A percentile compares a stretch with the other conserved stretches of the same genome.
phyloP scores from a whole-genome alignment of 495 filamentous ascomycete species.

The Aspergillus incahuasiensis region DNA sequence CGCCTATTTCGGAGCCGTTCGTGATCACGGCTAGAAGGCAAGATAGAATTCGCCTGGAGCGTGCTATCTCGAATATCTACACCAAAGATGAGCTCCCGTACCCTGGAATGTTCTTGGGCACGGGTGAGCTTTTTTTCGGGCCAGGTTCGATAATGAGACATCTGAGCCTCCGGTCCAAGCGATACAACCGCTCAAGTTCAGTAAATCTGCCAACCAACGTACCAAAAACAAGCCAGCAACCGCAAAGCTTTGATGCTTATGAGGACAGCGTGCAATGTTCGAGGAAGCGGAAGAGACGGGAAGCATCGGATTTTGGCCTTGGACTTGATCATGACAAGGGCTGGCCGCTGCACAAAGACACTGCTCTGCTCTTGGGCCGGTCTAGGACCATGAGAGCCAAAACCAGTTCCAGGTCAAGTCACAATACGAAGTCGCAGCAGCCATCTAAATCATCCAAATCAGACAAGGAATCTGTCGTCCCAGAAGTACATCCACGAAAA shows the following conservation, averaged over 20 bases:
- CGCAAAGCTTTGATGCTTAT: slow-evolving; percentile 12
- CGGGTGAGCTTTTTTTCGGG: slow-evolving; percentile 54
- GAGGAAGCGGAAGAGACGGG: not conserved
- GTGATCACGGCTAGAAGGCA: slow-evolving; percentile 58
- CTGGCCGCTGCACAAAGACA: not conserved
- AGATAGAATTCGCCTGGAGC: slow-evolving; percentile 75
- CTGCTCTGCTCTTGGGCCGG: slow-evolving; percentile 1
- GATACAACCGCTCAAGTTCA: slow-evolving; percentile 32
- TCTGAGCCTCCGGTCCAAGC: slow-evolving; percentile 50
- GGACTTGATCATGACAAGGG: slow-evolving; percentile 2
- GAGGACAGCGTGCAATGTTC: slow-evolving; percentile 4
- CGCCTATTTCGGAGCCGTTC: slow-evolving; percentile 14
- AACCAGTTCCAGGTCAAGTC: not conserved
- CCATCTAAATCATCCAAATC: not conserved
- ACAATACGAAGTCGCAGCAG: not conserved
- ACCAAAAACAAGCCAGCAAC: slow-evolving; percentile 14
- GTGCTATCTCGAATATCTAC: slow-evolving; percentile 72
- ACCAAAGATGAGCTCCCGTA: slow-evolving; percentile 77
- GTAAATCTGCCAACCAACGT: slow-evolving; percentile 14
- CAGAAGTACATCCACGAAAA: slow-evolving; percentile 10
- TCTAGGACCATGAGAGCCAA: slow-evolving; percentile 13
- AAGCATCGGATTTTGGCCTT: not conserved
- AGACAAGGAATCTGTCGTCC: slow-evolving; percentile 2
- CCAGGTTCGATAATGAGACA: slow-evolving; percentile 77
- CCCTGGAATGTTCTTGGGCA: slow-evolving; percentile 71